Conservation (phyloP, 148 eudicot genomes). For the Amaranthus cruentus region DNA sequence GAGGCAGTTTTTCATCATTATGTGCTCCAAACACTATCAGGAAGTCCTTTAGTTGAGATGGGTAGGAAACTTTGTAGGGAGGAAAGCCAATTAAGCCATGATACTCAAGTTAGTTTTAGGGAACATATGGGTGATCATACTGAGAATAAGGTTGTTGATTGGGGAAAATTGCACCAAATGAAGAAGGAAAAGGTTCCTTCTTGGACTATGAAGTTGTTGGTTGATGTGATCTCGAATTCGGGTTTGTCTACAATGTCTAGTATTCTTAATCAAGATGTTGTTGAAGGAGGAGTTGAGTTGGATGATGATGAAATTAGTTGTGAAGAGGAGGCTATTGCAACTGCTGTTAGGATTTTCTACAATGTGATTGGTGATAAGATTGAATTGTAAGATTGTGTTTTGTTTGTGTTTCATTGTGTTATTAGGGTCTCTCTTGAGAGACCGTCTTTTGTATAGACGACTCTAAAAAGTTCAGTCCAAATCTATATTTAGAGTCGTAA, state of each 20-base stretch:
- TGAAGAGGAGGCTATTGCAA: constrained; percentile 83
- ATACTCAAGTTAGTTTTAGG: constrained; percentile 40
- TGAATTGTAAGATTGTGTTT: constrained; percentile 20
- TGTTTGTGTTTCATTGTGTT: neutral
- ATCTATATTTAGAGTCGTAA: too few relatives aligned
- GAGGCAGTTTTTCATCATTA: constrained; percentile 74
- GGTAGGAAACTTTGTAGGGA: constrained; percentile 26
- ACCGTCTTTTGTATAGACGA: neutral
- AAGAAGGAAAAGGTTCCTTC: constrained; percentile 79
- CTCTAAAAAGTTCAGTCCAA: neutral
- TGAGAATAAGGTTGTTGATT: constrained; percentile 54
- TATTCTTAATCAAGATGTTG: constrained; percentile 46
- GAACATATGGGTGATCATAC: constrained; percentile 25
- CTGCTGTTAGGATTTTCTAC: constrained; percentile 58
- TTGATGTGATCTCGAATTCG: constrained; percentile 66
- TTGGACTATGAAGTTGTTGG: constrained; percentile 79
- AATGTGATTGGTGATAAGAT: constrained; percentile 43
- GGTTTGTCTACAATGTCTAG: constrained; percentile 71
- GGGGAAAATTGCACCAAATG: constrained; percentile 63
- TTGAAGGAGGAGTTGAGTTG: constrained; percentile 56
- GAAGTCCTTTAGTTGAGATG: constrained; percentile 50
- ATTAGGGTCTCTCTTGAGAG: too few relatives aligned
- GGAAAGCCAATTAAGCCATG: constrained; percentile 35
- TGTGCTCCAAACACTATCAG: constrained; percentile 61
- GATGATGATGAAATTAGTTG: constrained; percentile 65